Evolutionary conservation across 2,329 filamentous ascomycete genomes (phyloP), one percentile per base, ranked within the genome.

Genomic region (Fusarium buharicum): DNA sequence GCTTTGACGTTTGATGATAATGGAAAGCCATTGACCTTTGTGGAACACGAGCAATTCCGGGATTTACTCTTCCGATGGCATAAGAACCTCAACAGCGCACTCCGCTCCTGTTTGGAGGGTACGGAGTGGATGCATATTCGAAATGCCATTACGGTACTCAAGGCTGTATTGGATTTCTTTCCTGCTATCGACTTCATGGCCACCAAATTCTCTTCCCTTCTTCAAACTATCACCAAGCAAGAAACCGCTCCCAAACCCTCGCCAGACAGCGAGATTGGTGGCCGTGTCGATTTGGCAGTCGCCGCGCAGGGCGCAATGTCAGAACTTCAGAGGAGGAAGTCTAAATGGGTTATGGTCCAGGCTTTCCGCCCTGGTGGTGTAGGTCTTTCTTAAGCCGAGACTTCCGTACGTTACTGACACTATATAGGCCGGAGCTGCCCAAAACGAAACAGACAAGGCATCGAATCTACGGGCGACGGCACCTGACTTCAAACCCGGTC

Each of bases 111-210:
- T 73, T 82, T 99, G 41, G 86, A 87, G 16, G 89, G 90, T 24
- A 88, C 86, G 28, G 94, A 98, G 76, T 99, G 95, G 85, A 97
- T 97, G 90, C 93, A 97, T 75, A 96, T 98, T 73, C 89, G 94
- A 51, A 99, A 99, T 73, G 92, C 93, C 39, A 96, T 98, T 66
- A 95, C 90, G 55, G 84, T 98, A 4, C 82, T 99, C 56, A 96
- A 95, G 73, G 84, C 86, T 11, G 83, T 97, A 43, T 85, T 92
- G 20, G 87, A 92, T 46, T 84, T 88, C 70, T 99, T 97, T 82
- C 96, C 95, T 4, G 90, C 89, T 14, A 86, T 98, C 55, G 92
- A 96, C 71, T 95, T 92, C 75, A 94, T 96, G 83, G 95, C 92
- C 30, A 82, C 81, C 34, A 84, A 85, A 65, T 87, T 89, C 59